Base-by-base conservation (phyloP, 257 asterid genomes). In the Solanum microdontum region DNA sequence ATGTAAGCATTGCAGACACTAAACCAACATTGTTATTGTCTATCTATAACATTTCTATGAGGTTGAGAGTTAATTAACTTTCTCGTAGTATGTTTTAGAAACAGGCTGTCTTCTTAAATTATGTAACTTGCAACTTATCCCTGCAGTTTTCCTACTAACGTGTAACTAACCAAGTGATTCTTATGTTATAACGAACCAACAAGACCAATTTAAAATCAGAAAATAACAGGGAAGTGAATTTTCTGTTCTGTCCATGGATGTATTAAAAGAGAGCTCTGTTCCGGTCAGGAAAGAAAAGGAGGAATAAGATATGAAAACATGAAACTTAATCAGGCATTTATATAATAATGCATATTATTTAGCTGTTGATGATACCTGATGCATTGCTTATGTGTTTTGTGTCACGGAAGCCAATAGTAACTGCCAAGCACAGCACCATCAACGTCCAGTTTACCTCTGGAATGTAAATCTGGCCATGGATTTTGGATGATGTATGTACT, bases 311-410 rank as follows among this genome's bases (percentile, higher is more conserved):
- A 26, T 45, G 10, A 43, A 40, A 64, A 85, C 15, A 11, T 69
- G 34, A 85, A 26, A 85, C 43, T 28, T 37, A 62, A 10, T 30
- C 58, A 40, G 62, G 32, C 48, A 2, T 43, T 84, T 66, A 84
- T 62, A 70, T 33, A 39, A 34, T 19, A 77, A 77, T 15, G 70
- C 70, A 83, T 60, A 77, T 62, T 64, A 80, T 12, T 19, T 40
- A 17, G 77, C 30, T 80, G 12, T 23, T 32, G 80, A 87, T 33
- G 33, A 39, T 92, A 96, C 99, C 99, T 90, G 98, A 91, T 87
- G 99, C 99, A 88, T 96, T 96, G 91, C 99, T 96, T 33, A 96
- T 96, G 94, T 95, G 99, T 85, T 95, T 96, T 1, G 98, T 95
- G 92, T 96, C 98, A 89, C 98, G 89, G 90, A 96, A 96, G 39